Conservation (phyloP, 768 basidiomycete species). For the Sarcodon aspratus region DNA sequence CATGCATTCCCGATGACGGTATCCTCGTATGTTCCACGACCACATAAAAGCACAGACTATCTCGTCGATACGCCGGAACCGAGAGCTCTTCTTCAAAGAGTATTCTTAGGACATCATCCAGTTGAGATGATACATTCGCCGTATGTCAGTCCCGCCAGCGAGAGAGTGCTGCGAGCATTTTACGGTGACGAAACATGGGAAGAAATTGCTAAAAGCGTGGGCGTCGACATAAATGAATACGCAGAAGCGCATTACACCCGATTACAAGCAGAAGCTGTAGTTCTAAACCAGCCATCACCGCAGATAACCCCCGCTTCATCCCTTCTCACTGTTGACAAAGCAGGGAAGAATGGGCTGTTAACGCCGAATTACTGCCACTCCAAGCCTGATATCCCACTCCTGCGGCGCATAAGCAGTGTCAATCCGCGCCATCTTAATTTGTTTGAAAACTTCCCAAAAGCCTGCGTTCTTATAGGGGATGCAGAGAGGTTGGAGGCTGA, state of each 20-base stretch:
- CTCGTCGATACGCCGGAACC: constrained; percentile 43
- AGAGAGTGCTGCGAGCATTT: constrained; percentile 19
- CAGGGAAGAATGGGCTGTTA: neutral
- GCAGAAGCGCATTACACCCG: neutral
- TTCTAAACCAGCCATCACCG: neutral
- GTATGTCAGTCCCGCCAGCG: constrained; percentile 22
- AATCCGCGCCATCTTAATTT: constrained; percentile 23
- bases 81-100: constrained; percentile 37
- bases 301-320: constrained; percentile 14
- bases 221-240: neutral
- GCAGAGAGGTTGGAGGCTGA: constrained; percentile 41
- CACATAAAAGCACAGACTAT: constrained; percentile 36
- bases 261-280: neutral
- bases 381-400: neutral
- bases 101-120: constrained; percentile 35
- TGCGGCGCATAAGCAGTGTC: neutral
- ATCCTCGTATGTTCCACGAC: constrained; percentile 37
- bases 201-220: neutral
- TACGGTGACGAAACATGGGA: constrained; percentile 13
- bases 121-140: constrained; percentile 22
- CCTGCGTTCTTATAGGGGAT: constrained; percentile 35
- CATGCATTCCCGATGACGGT: constrained; percentile 37
- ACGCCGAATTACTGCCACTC: neutral
- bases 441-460: constrained; percentile 33
- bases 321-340: neutral